phyloP scores from a whole-genome alignment of 2,329 filamentous ascomycete species.

The Metarhizium sp. region DNA sequence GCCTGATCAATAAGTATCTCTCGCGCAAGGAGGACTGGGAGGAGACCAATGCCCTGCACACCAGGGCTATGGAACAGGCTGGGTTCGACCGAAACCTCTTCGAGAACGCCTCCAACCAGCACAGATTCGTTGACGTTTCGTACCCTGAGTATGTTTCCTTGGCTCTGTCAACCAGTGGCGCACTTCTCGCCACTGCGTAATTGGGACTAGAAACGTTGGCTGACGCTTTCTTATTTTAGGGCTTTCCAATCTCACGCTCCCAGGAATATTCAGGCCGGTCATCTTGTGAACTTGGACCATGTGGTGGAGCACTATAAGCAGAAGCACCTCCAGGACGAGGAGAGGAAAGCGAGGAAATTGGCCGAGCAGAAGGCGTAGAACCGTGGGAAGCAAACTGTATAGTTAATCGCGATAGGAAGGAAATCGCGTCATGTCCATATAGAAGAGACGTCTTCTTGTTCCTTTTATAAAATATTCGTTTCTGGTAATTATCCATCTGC shows the following conservation, averaged over 20 bases:
- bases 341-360: slow-evolving; percentile 42
- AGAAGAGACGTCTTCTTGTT: not conserved
- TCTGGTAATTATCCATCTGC: not conserved
- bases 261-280: slow-evolving; percentile 46
- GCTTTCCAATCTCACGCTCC: slow-evolving; percentile 39
- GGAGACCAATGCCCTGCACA: slow-evolving; percentile 42
- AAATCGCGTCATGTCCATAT: not conserved
- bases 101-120: slow-evolving; percentile 31
- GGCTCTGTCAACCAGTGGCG: not conserved
- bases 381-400: slow-evolving; percentile 6
- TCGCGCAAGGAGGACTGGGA: slow-evolving; percentile 41
- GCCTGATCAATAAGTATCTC: slow-evolving; percentile 36
- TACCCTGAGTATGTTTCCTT: slow-evolving; percentile 44
- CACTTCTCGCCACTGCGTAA: not conserved
- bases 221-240: slow-evolving; percentile 21
- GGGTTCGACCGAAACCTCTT: slow-evolving; percentile 49
- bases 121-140: slow-evolving; percentile 40
- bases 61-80: slow-evolving; percentile 43
- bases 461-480: not conserved
- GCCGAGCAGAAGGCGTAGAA: slow-evolving; percentile 26
- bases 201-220: not conserved
- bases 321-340: slow-evolving; percentile 44
- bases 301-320: slow-evolving; percentile 48
- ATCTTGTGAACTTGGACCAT: slow-evolving; percentile 43
- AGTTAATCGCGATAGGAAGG: not conserved